Base-by-base conservation (phyloP, 257 asterid species). In the Primulina huaijiensis region DNA sequence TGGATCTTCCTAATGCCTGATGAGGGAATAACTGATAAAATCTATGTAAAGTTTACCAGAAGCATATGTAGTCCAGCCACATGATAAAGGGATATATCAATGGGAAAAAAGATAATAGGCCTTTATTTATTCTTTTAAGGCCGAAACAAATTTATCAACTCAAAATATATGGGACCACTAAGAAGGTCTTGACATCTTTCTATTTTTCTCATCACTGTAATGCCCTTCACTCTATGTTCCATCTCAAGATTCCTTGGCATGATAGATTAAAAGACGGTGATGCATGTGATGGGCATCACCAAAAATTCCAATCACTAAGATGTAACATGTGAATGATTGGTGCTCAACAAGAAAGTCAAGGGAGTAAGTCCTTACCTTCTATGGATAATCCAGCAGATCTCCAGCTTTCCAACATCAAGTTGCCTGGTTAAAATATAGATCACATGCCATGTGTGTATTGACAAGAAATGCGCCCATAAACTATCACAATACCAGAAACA, bases 331-430 rank as follows among this genome's bases (percentile, higher is more conserved):
- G n/a, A 52, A 50, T 56, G 43, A 46, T 25, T 62, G 52, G 56
- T 35, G 23, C 31, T 53, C 62, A 65, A 70, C 60, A 72, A 64
- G 68, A 21, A 72, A 77, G 46, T 71, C 1, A 59, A 68, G 64
- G 35, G 30, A 11, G 8, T 8, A 23, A 69, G 70, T 68, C 14
- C 20, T 63, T 82, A 93, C 99, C 99, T 82, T 86, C 85, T 66
- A 78, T 60, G 35, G 95, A 77, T 74, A 93, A 83, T 72, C 89
- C 87, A 71, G 86, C 85, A 76, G 92, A 84, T 81, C 69, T 77
- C 97, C 99, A 93, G 67, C 80, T 78, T 56, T 86, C 91, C 84
- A 90, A 73, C 75, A 93, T 86, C 92, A 93, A 67, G 71, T 76
- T 82, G 77, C 99, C 99, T 93, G 77, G 29, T 76, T 60, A 74